phyloP scores from a whole-genome alignment of 345 rosid species.

The Dovyalis caffra region DNA sequence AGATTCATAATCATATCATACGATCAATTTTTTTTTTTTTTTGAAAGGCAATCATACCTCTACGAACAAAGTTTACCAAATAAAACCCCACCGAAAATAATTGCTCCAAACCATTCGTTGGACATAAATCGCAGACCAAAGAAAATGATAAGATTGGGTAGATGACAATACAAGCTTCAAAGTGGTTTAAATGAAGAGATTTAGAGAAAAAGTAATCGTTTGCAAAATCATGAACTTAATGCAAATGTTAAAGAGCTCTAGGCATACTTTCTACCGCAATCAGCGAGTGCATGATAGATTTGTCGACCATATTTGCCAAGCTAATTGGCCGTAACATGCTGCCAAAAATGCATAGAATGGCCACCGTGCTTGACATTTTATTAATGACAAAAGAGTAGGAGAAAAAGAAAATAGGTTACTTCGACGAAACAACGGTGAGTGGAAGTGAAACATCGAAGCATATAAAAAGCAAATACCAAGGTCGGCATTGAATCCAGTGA shows the following conservation, averaged over 20 bases:
- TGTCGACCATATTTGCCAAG: slow-evolving; percentile 80
- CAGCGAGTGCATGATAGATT: slow-evolving; percentile 59
- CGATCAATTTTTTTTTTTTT: no score
- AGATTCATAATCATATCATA: no score
- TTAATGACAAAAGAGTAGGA: background rate
- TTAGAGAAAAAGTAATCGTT: no score
- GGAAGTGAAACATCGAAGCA: background rate
- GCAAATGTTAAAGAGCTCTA: no score
- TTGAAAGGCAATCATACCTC: no score
- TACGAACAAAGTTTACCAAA: slow-evolving; percentile 54
- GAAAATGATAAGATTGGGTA: background rate
- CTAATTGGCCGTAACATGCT: slow-evolving; percentile 81
- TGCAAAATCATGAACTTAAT: background rate
- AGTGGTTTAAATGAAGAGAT: background rate
- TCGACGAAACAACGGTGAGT: background rate
- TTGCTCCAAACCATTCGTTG: slow-evolving; percentile 90
- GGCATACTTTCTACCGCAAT: slow-evolving; percentile 48
- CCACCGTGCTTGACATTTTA: slow-evolving; percentile 50
- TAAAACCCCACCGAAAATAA: slow-evolving; percentile 65
- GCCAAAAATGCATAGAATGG: slow-evolving; percentile 65
- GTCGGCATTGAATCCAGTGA: slow-evolving; percentile 73
- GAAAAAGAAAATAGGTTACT: background rate
- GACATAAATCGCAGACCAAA: slow-evolving; percentile 61
- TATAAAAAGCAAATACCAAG: slow-evolving; percentile 47
- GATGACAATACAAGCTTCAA: no score